Base-by-base conservation (phyloP, 139 green algal genomes). In the Coelastrella sp. region DNA sequence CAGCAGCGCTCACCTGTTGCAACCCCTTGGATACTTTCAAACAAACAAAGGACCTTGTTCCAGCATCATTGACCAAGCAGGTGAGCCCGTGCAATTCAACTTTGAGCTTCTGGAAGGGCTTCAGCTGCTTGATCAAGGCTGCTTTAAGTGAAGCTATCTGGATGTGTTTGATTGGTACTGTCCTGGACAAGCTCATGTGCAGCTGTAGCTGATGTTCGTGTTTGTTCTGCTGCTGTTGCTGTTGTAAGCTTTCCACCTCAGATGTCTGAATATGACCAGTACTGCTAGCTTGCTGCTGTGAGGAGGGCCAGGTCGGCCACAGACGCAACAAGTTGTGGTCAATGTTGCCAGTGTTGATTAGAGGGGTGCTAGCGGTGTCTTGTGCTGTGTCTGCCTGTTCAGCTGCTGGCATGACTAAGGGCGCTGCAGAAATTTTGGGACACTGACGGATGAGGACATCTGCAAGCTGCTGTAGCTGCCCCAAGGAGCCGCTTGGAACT, bases 111-210 rank as follows among this genome's bases (percentile, higher is more conserved):
- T 62, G 60, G 40, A 79, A 79, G 5, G 40, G 40, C 7, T 38
- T 60, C 41, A 79, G 69, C 41, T 79, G 69, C 41, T 62, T 79
- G 19, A 6, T 38, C 69, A 79, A 41, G 8, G 69, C 69, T 30
- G 69, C 69, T 48, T 40, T 41, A 19, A 79, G 69, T 21, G 69
- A 79, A 8, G 25, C 69, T 30, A 62, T 40, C 69, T 79, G 69
- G 41, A 79, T 79, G 40, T 43, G 41, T 9, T 38, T 35, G 41
- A 79, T 59, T 7, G 69, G 40, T 0, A 79, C 40, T 21, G 69
- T 79, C 25, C 69, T 40, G 25, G 69, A 79, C n/a, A 79, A 15
- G 40, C 69, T 79, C 69, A 79, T 35, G 21, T 79, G 69, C 71
- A 37, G 43, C 7, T 37, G 71, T 41, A 60, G 71, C 71, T 79